These are phyloP conservation scores for Nepenthes gracilis DNA, from an alignment of 148 eudicot genomes.

Conservation along the genomic window DNA sequence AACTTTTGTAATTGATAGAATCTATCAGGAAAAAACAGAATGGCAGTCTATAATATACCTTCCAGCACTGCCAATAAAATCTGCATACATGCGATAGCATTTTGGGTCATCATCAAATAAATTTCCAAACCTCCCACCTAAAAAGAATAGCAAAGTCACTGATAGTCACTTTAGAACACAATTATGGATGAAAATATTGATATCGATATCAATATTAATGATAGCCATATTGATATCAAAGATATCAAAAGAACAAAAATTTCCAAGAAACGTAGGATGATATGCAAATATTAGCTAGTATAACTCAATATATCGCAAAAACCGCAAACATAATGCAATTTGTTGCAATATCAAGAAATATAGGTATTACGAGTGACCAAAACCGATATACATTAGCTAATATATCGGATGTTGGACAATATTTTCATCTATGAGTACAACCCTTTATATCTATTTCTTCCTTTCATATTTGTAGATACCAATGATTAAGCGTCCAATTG, in stretches of 20 bases:
- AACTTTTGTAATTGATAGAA: background rate
- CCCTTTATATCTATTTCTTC: slow-evolving; percentile 11
- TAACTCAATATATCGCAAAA: too few species aligned
- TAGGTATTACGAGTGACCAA: too few species aligned
- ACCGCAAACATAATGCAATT: too few species aligned
- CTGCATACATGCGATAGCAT: slow-evolving; percentile 99
- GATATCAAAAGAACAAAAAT: too few species aligned
- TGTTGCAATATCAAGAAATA: too few species aligned
- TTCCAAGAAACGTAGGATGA: too few species aligned
- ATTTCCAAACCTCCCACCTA: slow-evolving; percentile 92
- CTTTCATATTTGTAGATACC: slow-evolving; percentile 42
- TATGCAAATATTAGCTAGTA: too few species aligned
- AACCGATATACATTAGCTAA: too few species aligned
- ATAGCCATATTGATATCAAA: background rate
- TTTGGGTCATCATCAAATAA: slow-evolving; percentile 95
- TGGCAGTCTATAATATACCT: slow-evolving; percentile 28
- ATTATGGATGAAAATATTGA: too few species aligned
- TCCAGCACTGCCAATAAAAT: slow-evolving; percentile 97
- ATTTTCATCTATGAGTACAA: slow-evolving; percentile 1
- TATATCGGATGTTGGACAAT: too few species aligned
- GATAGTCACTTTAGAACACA: background rate
- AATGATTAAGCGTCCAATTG: slow-evolving; percentile 87
- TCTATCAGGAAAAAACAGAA: background rate
- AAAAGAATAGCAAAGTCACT: slow-evolving; percentile 19
- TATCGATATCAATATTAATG: too few species aligned